These are phyloP conservation scores for Litchi chinensis DNA, from an alignment of 345 rosid species.

Conservation along the genomic window DNA sequence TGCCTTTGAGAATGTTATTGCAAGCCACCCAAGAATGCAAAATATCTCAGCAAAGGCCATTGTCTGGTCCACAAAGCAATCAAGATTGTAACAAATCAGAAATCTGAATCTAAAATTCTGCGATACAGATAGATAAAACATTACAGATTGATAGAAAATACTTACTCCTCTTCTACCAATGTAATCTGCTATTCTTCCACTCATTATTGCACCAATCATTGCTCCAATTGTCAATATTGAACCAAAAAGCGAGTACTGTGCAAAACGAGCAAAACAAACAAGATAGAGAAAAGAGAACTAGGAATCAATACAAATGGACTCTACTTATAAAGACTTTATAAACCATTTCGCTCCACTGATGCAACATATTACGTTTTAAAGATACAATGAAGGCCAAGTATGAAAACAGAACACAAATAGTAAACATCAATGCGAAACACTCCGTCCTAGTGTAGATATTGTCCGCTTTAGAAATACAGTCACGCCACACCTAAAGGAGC, in stretches of 20 bases:
- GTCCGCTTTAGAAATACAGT: too few relatives aligned
- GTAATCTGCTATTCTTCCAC: slow-evolving; percentile 67
- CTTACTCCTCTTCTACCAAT: slow-evolving; percentile 73
- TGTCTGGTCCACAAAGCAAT: slow-evolving; percentile 37
- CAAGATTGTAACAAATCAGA: slow-evolving; percentile 6
- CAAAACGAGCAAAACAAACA: slow-evolving; percentile 2
- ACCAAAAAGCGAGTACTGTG: slow-evolving; percentile 79
- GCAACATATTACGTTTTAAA: too few relatives aligned
- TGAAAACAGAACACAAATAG: too few relatives aligned
- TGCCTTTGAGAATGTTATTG: slow-evolving; percentile 61
- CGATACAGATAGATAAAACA: not conserved
- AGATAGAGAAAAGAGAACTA: not conserved
- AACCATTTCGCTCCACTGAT: too few relatives aligned
- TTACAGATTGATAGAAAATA: not conserved
- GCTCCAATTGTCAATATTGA: slow-evolving; percentile 81
- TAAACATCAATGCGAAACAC: not conserved
- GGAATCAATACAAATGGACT: not conserved
- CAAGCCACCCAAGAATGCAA: slow-evolving; percentile 69
- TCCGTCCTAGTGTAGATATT: too few relatives aligned
- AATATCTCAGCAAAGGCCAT: slow-evolving; percentile 71
- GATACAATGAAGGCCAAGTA: too few relatives aligned
- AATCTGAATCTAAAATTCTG: not conserved
- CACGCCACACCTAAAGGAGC: too few relatives aligned
- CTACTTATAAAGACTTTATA: not conserved
- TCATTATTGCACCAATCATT: slow-evolving; percentile 76